Base-by-base conservation (phyloP, 768 basidiomycete species). In the Gymnopilus junonius region DNA sequence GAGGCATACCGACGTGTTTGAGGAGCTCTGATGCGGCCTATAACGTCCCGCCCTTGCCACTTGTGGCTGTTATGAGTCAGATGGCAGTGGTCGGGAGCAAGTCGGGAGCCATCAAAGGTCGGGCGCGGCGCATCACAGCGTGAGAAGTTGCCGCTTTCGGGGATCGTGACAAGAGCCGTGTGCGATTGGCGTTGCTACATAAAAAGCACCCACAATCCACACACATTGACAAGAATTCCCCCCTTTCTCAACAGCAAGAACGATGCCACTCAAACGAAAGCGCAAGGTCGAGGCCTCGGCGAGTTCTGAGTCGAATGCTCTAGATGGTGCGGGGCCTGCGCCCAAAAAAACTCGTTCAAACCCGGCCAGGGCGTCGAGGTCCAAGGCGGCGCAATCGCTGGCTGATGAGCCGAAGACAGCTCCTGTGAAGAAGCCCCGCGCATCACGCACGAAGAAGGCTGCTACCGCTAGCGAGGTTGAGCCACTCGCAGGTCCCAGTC, bases 341-440 rank as follows among this genome's bases (percentile, higher is more conserved):
- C 12, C 27, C 45, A 66, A 65, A 56, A 63, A 40, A 58, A 25
- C 45, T 35, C 45, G 65, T 10, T 55, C 34, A 17, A 65, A 66
- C 29, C 66, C 66, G n/a, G 48, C 59, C 0, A 62, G 66, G 34
- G 62, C 61, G 20, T 39, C 55, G 42, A 46, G 50, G 56, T 56
- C 61, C 31, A 59, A 31, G 42, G 14, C 57, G 43, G 27, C 61
- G 15, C 34, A 21, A 14, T 25, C 34, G 17, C 25, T 43, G 29
- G 43, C 25, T 25, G 20, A 42, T 20, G 45, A 46, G 21, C 57
- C 65, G 20, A 60, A 64, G n/a, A 14, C 40, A 12, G 31, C 67
- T 55, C 65, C 66, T 37, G 46, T 58, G 23, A 72, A 71, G 27
- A 71, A 66, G 56, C 20, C 67, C 5, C 71, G 69, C 57, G 62